Evolutionary conservation across 2,329 filamentous ascomycete genomes (phyloP), one percentile per base, ranked within the genome.

Genomic region (Exophiala dermatitidis): DNA sequence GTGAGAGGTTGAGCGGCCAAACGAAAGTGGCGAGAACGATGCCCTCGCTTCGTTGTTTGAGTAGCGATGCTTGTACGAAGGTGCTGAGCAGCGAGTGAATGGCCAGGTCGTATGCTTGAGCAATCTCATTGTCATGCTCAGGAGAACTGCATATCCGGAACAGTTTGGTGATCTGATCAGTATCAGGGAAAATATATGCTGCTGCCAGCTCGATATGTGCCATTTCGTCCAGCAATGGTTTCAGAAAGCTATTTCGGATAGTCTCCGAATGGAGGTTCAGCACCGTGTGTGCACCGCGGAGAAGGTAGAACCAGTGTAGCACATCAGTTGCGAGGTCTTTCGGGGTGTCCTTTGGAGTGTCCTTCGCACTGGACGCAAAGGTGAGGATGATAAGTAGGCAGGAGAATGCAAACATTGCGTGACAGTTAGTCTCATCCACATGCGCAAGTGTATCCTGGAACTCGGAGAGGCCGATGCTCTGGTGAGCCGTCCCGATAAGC

Each of bases 331-430:
- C 64, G 42, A 65, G 58, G 42, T 62, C 60, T 29, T 48, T 52
- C 10, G 59, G 51, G 26, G 60, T 61, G 33, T 61, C 53, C 31
- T 48, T 52, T 10, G 59, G 51, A 26, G 60, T 61, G 33, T 61
- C 53, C 36, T 60, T 62, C 2, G 54, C 43, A 31, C 50, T 56
- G 26, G 55, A 58, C 7, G 68, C 66, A 31, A 68, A 71, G 4
- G 71, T 54, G 59, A 71, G 65, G 34, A 71, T 69, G 34, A 72
- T 68, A 7, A 72, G 65, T 6, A 69, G 65, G n/a, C 68, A 67
- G 32, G 69, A 64, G 50, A 72, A 72, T 3, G 68, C 68, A 51
- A 65, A 74, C 9, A 74, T 63, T 1, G 73, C 72, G 8, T 72
- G 70, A 36, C 69, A 71, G 43, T 73, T 73, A 1, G 68, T 64